These are phyloP conservation scores for Colletotrichum sojae DNA, from an alignment of 2,329 filamentous ascomycete species.

Conservation along the genomic window DNA sequence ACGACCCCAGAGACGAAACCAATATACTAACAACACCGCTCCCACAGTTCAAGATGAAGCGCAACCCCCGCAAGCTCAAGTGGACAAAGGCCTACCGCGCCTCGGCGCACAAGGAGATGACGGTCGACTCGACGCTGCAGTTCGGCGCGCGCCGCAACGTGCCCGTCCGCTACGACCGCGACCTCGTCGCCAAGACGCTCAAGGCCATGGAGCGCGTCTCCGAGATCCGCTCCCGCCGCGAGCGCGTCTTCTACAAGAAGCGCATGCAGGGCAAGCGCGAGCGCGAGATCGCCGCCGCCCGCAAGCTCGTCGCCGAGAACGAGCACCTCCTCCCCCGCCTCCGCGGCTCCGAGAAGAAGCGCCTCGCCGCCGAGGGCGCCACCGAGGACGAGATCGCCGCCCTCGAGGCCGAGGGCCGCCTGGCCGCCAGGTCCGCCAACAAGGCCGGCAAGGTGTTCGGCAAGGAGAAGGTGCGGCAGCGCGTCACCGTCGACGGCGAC, in stretches of 20 bases:
- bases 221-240: slow-evolving; percentile 86
- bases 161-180: slow-evolving; percentile 95
- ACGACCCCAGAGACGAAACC: background rate
- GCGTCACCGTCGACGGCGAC: slow-evolving; percentile 54
- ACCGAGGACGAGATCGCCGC: slow-evolving; percentile 65
- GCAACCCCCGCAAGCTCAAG: slow-evolving; percentile 95
- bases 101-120: slow-evolving; percentile 78
- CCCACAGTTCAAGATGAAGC: slow-evolving; percentile 89
- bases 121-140: slow-evolving; percentile 92
- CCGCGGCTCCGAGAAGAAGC: slow-evolving; percentile 73
- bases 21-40: background rate
- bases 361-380: slow-evolving; percentile 64
- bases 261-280: slow-evolving; percentile 93
- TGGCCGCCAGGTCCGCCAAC: slow-evolving; percentile 44
- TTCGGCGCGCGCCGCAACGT: slow-evolving; percentile 95
- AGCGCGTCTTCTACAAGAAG: slow-evolving; percentile 94
- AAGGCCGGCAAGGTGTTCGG: slow-evolving; percentile 58
- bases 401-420: slow-evolving; percentile 56
- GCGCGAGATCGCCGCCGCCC: slow-evolving; percentile 82
- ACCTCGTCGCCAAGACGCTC: slow-evolving; percentile 88
- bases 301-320: slow-evolving; percentile 92
- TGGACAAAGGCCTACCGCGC: slow-evolving; percentile 97
- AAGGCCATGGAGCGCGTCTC: slow-evolving; percentile 91
- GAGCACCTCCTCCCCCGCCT: slow-evolving; percentile 89
- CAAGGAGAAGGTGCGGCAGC: slow-evolving; percentile 57